A percentile compares a stretch with the other conserved stretches of the same genome.
phyloP scores from a whole-genome alignment of 768 basidiomycete species.

The Crepidotus variabilis region DNA sequence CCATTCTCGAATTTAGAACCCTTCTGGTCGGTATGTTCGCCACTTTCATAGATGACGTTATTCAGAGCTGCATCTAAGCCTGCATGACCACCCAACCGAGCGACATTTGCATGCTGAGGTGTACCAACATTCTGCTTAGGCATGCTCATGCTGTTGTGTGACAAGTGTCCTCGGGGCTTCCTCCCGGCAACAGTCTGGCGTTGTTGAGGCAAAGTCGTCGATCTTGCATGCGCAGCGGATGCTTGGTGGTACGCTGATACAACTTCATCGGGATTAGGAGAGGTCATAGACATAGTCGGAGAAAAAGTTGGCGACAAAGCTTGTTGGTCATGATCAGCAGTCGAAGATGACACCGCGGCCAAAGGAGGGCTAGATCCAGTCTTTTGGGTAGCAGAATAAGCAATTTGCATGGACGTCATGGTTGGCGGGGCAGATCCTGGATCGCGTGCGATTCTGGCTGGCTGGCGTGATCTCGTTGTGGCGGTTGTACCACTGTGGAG shows the following conservation, averaged over 20 bases:
- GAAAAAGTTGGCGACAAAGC: background rate
- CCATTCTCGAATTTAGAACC: slow-evolving; percentile 6
- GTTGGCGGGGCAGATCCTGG: background rate
- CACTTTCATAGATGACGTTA: slow-evolving; percentile 18
- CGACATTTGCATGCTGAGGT: slow-evolving; percentile 28
- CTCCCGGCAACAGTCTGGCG: slow-evolving; percentile 19
- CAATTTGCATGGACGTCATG: background rate
- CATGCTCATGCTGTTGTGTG: slow-evolving; percentile 47
- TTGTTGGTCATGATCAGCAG: background rate
- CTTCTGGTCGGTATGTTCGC: slow-evolving; percentile 11
- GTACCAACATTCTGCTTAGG: slow-evolving; percentile 28
- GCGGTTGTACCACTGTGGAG: background rate
- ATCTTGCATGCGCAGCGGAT: slow-evolving; percentile 33
- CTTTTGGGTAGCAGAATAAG: too few relatives aligned
- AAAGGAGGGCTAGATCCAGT: background rate
- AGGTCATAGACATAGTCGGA: background rate
- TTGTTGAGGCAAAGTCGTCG: slow-evolving; percentile 43
- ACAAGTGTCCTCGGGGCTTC: slow-evolving; percentile 35
- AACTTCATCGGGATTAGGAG: slow-evolving; percentile 11
- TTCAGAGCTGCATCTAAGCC: slow-evolving; percentile 13
- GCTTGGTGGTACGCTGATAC: slow-evolving; percentile 14
- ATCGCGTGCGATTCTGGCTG: background rate
- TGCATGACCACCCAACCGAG: slow-evolving; percentile 18
- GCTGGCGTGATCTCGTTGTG: background rate
- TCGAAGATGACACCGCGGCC: too few relatives aligned